Percentiles rank a stretch among this genome's conserved stretches.
phyloP scores from a whole-genome alignment of 1,284 basidiomycete genomes.

The Prillingera fragicola region DNA sequence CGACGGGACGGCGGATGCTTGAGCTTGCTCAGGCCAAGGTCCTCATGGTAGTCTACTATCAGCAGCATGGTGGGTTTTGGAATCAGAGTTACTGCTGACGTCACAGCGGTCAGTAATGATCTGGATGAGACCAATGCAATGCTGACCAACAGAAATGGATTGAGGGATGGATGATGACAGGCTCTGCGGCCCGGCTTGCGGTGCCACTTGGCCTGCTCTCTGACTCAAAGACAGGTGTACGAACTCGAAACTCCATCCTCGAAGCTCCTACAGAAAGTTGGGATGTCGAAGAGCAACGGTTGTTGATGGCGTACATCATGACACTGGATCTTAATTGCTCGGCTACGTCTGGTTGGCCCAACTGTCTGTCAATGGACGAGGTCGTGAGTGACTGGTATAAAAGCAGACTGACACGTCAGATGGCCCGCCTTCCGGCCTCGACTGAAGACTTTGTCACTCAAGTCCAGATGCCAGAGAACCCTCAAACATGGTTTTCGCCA shows the following conservation, averaged over 20 bases:
- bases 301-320: conserved; percentile 24
- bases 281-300: conserved; percentile 36
- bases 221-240: conserved; percentile 3
- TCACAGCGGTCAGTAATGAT: neutral
- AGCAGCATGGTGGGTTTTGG: conserved; percentile 22
- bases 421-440: conserved; percentile 23
- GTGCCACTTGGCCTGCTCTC: conserved; percentile 30
- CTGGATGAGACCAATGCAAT: no score
- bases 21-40: conserved; percentile 32
- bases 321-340: conserved; percentile 19
- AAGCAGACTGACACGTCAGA: conserved; percentile 8
- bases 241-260: conserved; percentile 16
- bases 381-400: conserved; percentile 27
- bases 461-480: conserved; percentile 30
- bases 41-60: conserved; percentile 23
- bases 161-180: conserved; percentile 34
- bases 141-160: conserved; percentile 24
- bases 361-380: conserved; percentile 27
- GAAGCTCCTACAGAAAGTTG: conserved; percentile 21
- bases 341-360: conserved; percentile 33
- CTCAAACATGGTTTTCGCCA: conserved; percentile 26
- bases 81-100: no score
- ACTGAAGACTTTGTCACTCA: conserved; percentile 23
- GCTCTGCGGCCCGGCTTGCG: conserved; percentile 18
- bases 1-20: conserved; percentile 20